A percentile compares a stretch with the other conserved stretches of the same genome.
These are phyloP conservation scores for Artemisia princeps DNA, from an alignment of 140 eudicot species.

Conservation along the genomic window DNA sequence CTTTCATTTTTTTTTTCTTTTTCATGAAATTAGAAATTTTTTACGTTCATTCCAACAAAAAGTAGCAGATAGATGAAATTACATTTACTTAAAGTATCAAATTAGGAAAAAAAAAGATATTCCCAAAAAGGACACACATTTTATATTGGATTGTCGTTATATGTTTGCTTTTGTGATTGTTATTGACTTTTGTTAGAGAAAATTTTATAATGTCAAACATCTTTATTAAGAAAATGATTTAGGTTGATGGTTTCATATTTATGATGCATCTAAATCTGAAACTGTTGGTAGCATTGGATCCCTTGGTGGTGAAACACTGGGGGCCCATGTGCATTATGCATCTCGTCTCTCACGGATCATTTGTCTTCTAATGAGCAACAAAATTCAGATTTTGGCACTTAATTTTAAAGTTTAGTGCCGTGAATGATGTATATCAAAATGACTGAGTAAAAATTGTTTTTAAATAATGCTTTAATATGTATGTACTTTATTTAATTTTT, in stretches of 20 bases:
- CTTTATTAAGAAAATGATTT: not conserved
- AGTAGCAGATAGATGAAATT: not conserved
- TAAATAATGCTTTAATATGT: not conserved
- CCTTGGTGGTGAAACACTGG: conserved; percentile 22
- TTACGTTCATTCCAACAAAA: not conserved
- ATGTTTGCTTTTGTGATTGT: not conserved
- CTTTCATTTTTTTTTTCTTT: not conserved
- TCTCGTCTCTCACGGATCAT: conserved; percentile 28
- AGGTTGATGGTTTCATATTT: not conserved
- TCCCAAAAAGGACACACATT: not conserved
- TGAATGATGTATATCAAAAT: no score
- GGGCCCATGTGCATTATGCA: conserved; percentile 25
- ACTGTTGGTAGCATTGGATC: conserved; percentile 16
- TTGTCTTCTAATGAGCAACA: conserved; percentile 21
- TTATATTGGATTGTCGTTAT: not conserved
- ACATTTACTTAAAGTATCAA: not conserved
- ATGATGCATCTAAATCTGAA: conserved; percentile 8
- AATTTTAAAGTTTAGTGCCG: not conserved
- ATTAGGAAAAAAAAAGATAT: not conserved
- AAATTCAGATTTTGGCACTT: not conserved
- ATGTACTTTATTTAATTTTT: no score
- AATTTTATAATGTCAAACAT: no score
- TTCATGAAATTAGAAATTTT: not conserved
- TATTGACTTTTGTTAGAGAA: no score
- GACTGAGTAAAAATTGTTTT: no score